Percentiles rank a stretch among this genome's conserved stretches.
phyloP scores from a whole-genome alignment of 2,329 filamentous ascomycete species.

The Aspergillus luchuensis region DNA sequence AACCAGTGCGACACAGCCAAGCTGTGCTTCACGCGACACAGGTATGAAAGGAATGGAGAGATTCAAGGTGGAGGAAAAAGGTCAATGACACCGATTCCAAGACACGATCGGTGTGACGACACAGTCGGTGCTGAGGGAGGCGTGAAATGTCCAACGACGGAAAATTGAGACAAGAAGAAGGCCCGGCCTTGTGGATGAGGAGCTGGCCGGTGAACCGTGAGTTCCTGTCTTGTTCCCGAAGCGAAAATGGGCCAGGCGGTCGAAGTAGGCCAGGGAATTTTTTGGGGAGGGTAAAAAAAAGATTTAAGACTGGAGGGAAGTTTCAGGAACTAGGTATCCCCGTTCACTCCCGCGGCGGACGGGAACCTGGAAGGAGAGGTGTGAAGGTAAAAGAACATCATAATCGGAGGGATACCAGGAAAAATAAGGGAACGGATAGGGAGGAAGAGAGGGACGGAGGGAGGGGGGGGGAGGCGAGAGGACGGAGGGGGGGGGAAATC shows the following conservation, averaged over 20 bases:
- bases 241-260: slow-evolving; percentile 26
- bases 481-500: slow-evolving; percentile 23
- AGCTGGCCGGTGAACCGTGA: slow-evolving; percentile 19
- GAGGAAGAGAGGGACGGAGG: slow-evolving; percentile 18
- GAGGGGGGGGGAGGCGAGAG: slow-evolving; percentile 26
- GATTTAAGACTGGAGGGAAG: slow-evolving; percentile 13
- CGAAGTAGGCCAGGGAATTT: slow-evolving; percentile 32
- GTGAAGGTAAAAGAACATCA: slow-evolving; percentile 40
- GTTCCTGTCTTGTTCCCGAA: slow-evolving; percentile 17
- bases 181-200: slow-evolving; percentile 12
- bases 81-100: slow-evolving; percentile 15
- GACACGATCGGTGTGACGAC: slow-evolving; percentile 4
- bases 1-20: slow-evolving; percentile 1
- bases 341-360: slow-evolving; percentile 50
- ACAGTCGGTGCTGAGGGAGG: slow-evolving; percentile 17
- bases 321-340: slow-evolving; percentile 37
- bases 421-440: slow-evolving; percentile 24
- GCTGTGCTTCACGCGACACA: slow-evolving; percentile 19
- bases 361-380: slow-evolving; percentile 39
- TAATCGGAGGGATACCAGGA: slow-evolving; percentile 29
- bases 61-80: slow-evolving; percentile 10
- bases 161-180: slow-evolving; percentile 13
- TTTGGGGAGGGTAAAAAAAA: slow-evolving; percentile 19
- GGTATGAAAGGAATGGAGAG: slow-evolving; percentile 18
- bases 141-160: slow-evolving; percentile 16